Evolutionary conservation across 202 grass and related monocot genomes (phyloP), one percentile per base, ranked within the genome.

Genomic region (Saccharum hybrid): DNA sequence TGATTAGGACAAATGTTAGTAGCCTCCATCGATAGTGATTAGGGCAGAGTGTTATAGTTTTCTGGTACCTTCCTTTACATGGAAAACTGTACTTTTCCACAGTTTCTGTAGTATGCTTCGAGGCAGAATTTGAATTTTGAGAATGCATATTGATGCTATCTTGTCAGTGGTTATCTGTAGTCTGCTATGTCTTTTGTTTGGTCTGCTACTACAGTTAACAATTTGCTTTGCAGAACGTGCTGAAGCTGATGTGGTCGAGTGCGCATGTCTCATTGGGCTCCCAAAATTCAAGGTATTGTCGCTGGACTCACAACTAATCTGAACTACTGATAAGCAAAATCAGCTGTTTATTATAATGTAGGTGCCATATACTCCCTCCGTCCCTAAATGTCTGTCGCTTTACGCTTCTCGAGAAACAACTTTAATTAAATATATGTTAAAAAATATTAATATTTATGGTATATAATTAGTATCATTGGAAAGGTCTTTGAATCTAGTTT

Each of bases 241-340:
- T 56, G 90, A 84, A 85, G 94, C 86, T 72, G 84, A 89, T 67
- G 94, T 97, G 49, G 81, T 94, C 62, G 94, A 97, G 77, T 97
- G 94, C 69, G 91, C 94, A 33, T 97, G 94, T 59, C 72, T 97
- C 72, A 85, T 97, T 34, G 94, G 90, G 18, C 79, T 97, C 73
- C 91, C 94, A 40, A 92, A 97, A 88, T 92, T 97, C 74, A 97
- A 90, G 91, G 94, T 94, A 85, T 39, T 54, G 3, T 85, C 36
- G 30, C 48, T 19, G 13, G 10, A 13, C 12, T 45, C 41, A 6
- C 6, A 37, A 22, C 13, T 57, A 52, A 36, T 61, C 33, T 66
- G 39, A 26, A 18, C 12, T 49, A 6, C 43, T 13, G 19, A 8
- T 0, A 6, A 12, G 46, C 31, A 75, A 26, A 65, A 57, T 10